Evolutionary conservation across 305 asterid genomes (phyloP).

Genomic region (Coffea humblotiana): DNA sequence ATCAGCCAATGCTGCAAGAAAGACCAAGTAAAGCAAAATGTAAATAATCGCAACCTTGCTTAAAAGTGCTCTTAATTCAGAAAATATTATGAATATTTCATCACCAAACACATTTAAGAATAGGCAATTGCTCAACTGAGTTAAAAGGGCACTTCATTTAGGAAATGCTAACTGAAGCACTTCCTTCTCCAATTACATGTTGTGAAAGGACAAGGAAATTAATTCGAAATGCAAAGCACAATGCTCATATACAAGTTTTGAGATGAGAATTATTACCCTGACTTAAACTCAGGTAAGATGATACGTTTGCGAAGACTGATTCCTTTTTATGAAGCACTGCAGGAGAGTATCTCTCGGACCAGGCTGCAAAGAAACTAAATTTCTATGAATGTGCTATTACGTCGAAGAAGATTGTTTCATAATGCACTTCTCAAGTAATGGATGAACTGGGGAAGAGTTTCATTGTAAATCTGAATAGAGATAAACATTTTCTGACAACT

Average conservation of each 20-base stretch:
- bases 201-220: not conserved
- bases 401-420: not conserved
- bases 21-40: conserved; percentile 14
- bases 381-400: conserved; percentile 14
- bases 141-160: not conserved
- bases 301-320: conserved; percentile 63
- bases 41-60: not conserved
- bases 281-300: conserved; percentile 68
- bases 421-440: not conserved
- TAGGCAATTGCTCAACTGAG: too few relatives aligned
- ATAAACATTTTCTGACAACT: not conserved
- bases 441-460: not conserved
- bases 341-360: conserved; percentile 83
- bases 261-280: conserved; percentile 51
- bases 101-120: not conserved
- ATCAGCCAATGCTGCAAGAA: conserved; percentile 73
- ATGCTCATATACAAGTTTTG: conserved; percentile 1
- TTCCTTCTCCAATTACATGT: not conserved
- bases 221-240: not conserved
- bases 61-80: not conserved
- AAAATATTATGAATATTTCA: not conserved
- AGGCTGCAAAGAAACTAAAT: conserved; percentile 59
- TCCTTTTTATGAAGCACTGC: conserved; percentile 86
- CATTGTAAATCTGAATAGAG: not conserved
- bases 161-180: not conserved